A percentile compares a stretch with the other conserved stretches of the same genome.
Conservation (phyloP, 2,329 filamentous ascomycete genomes). For the Neofusicoccum sp. region DNA sequence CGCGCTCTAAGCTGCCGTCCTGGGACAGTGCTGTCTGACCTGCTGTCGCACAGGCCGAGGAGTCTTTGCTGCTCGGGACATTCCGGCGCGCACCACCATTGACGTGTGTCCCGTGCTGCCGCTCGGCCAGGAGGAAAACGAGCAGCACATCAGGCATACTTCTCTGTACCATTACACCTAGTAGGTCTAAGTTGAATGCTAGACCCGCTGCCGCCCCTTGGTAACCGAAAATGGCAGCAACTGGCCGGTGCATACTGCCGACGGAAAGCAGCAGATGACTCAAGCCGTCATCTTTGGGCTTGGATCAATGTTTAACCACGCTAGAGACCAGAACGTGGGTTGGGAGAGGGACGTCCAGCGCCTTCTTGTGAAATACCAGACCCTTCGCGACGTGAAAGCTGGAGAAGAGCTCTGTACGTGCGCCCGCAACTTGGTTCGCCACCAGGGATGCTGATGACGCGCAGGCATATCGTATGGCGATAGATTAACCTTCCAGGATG, state of each 20-base stretch:
- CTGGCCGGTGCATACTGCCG: constrained; percentile 41
- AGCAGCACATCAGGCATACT: constrained; percentile 53
- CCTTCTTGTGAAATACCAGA: constrained; percentile 52
- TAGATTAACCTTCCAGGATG: constrained; percentile 51
- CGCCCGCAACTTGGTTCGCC: not conserved
- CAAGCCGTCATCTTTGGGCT: constrained; percentile 60
- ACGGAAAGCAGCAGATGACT: constrained; percentile 38
- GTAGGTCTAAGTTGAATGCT: constrained; percentile 36
- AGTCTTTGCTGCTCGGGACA: constrained; percentile 52
- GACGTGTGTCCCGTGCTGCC: constrained; percentile 58
- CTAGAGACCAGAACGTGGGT: constrained; percentile 57
- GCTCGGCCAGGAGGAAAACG: constrained; percentile 51
- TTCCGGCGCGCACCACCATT: constrained; percentile 52
- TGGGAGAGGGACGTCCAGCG: constrained; percentile 55
- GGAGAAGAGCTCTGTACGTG: constrained; percentile 58
- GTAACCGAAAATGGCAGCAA: constrained; percentile 38
- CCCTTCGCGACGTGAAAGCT: constrained; percentile 52
- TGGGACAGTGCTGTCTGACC: constrained; percentile 9
- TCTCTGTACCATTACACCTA: constrained; percentile 60
- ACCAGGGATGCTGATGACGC: not conserved
- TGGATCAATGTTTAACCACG: constrained; percentile 63
- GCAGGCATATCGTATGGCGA: constrained; percentile 52
- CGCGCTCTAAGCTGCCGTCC: not conserved
- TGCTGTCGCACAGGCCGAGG: constrained; percentile 49
- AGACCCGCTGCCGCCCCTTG: not conserved